Conservation (phyloP, 768 basidiomycete species). For the Pulveroboletus sp. region DNA sequence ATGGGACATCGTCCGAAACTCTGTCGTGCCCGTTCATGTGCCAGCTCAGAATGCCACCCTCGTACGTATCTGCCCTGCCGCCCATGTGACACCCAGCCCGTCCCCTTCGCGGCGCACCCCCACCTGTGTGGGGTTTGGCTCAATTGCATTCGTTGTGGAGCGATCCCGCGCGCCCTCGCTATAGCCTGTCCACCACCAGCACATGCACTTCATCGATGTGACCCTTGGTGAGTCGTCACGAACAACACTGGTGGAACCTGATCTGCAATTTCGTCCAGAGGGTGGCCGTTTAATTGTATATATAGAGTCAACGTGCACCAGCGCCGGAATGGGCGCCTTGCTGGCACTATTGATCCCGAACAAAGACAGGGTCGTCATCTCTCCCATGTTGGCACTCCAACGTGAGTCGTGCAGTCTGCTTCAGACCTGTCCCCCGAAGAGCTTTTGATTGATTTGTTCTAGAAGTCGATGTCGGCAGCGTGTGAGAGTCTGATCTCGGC, state of each 20-base stretch:
- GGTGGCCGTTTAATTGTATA: background rate
- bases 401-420: conserved; percentile 1
- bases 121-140: no score
- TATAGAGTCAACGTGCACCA: conserved; percentile 1
- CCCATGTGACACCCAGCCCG: background rate
- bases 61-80: no score
- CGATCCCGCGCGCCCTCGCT: no score
- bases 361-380: background rate
- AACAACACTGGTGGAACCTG: background rate
- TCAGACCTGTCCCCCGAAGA: background rate
- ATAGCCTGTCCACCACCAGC: no score
- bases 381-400: background rate
- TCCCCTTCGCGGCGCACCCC: background rate
- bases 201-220: background rate
- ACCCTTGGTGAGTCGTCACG: background rate
- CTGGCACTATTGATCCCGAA: conserved; percentile 8
- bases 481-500: conserved; percentile 20
- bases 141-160: no score
- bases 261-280: conserved; percentile 6
- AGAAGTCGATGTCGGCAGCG: conserved; percentile 13
- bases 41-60: no score
- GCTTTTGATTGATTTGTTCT: no score
- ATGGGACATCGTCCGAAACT: background rate
- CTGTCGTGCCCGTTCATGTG: background rate
- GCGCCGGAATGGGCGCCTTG: conserved; percentile 5